phyloP scores from a whole-genome alignment of 1,139 yeast species.

The Debaryomyces subglobosus region DNA sequence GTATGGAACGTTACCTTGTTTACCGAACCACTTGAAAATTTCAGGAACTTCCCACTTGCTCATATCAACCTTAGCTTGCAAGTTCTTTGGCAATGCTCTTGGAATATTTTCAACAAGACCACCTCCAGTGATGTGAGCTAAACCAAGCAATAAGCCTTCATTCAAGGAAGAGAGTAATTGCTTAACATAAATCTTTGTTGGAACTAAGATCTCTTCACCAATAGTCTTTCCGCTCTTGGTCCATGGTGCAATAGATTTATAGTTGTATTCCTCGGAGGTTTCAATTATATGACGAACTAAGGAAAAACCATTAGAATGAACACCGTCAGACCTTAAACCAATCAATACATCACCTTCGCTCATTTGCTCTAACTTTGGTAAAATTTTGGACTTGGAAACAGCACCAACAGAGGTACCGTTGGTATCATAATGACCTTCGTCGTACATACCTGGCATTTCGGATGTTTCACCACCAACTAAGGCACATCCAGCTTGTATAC shows the following conservation, averaged over 20 bases:
- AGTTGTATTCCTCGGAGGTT: slow-evolving; percentile 64
- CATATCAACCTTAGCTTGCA: slow-evolving; percentile 83
- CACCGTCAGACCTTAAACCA: slow-evolving; percentile 89
- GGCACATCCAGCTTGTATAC: slow-evolving; percentile 95
- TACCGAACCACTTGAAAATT: slow-evolving; percentile 93
- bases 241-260: slow-evolving; percentile 87
- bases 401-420: slow-evolving; percentile 99
- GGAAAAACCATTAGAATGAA: slow-evolving; percentile 96
- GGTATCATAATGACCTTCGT: slow-evolving; percentile 93
- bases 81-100: slow-evolving; percentile 80
- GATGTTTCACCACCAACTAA: slow-evolving; percentile 98
- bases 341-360: slow-evolving; percentile 76
- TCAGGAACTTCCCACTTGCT: slow-evolving; percentile 80
- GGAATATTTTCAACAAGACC: slow-evolving; percentile 97
- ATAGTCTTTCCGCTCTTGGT: slow-evolving; percentile 63
- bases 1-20: slow-evolving; percentile 86
- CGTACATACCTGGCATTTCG: slow-evolving; percentile 99
- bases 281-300: slow-evolving; percentile 94
- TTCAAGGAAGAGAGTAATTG: slow-evolving; percentile 77
- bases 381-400: slow-evolving; percentile 73
- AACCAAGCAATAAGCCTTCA: slow-evolving; percentile 72
- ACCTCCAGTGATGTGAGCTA: slow-evolving; percentile 98
- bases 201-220: slow-evolving; percentile 84
- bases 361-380: slow-evolving; percentile 75
- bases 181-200: slow-evolving; percentile 94